These are phyloP conservation scores for Ganoderma sinense DNA, from an alignment of 1,284 basidiomycete species.

Conservation along the genomic window DNA sequence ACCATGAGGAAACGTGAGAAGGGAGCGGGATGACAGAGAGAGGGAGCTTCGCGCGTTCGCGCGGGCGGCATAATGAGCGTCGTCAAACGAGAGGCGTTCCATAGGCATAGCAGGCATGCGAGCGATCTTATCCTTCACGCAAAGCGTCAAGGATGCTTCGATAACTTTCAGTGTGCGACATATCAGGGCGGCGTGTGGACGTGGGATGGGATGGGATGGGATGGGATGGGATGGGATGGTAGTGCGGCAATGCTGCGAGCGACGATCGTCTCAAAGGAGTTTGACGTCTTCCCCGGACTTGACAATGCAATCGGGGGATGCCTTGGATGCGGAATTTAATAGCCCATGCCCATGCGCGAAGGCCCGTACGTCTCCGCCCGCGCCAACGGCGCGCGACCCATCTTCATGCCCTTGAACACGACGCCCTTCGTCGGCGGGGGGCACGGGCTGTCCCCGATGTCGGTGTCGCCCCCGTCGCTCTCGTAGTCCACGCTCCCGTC, in stretches of 20 bases:
- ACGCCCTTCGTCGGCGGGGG: constrained; percentile 70
- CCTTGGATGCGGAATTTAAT: constrained; percentile 19
- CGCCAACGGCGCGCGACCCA: constrained; percentile 52
- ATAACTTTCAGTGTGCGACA: constrained; percentile 20
- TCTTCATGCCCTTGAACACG: constrained; percentile 61
- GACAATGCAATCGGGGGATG: neutral
- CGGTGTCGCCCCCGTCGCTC: constrained; percentile 77
- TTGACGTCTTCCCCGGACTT: neutral
- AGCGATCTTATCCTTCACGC: constrained; percentile 10
- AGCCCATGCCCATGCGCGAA: constrained; percentile 44
- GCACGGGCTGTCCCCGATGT: constrained; percentile 83
- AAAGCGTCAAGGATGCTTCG: constrained; percentile 16
- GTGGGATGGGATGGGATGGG: neutral
- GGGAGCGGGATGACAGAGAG: constrained; percentile 13
- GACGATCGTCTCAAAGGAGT: constrained; percentile 16
- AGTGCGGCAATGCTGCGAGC: constrained; percentile 11
- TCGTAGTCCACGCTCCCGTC: constrained; percentile 61
- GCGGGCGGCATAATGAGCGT: constrained; percentile 34
- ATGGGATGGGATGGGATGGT: constrained; percentile 8
- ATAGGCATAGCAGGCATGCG: constrained; percentile 28
- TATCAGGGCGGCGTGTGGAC: constrained; percentile 13
- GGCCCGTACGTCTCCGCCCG: constrained; percentile 74
- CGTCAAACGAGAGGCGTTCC: constrained; percentile 31
- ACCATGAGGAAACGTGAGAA: neutral
- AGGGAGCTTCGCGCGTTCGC: constrained; percentile 22